Evolutionary conservation across 306 rosid species (phyloP), one percentile per base, ranked within the genome.

Genomic region (Malus asiatica): DNA sequence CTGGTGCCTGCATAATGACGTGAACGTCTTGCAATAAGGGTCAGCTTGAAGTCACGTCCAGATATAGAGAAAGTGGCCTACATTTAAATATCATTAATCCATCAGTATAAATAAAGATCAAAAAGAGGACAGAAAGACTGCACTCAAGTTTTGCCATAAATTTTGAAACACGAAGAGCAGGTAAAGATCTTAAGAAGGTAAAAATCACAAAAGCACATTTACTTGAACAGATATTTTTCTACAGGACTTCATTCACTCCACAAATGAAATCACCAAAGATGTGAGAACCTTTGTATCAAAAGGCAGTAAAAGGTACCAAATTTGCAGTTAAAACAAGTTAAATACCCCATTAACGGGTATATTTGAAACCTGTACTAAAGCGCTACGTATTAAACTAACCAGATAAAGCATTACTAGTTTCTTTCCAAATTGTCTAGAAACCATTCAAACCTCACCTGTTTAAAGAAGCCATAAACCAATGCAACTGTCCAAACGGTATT

Each of bases 1-100:
- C 99, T 95, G 79, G 97, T 95, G 70, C 99, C 99, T 62, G 99
- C 99, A 87, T 88, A 95, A 89, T 95, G 99, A 60, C 97, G 88
- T 48, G 99, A 95, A 66, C 99, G 99, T 72, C 99, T 90, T 74
- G 97, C 97, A 81, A 95, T 95, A 65, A 92, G 70, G 53, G 87
- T 90, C 83, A 95, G 65, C 75, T 79, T 88, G 77, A 90, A 80
- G 78, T 92, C 90, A 70, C 84, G 87, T 76, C 86, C 97, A 74
- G 91, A 80, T 64, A 84, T 73, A 76, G 93, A 80, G 61, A 95
- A 87, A 76, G 89, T 84, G 72, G 83, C 92, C 99, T 95, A 19
- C 75, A 79, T 68, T 52, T n/a, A 76, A 83, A 82, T 52, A 62
- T 46, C 80, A 83, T 65, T 53, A 78, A 80, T 82, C 44, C 59